Percentiles rank a stretch among this genome's conserved stretches.
Evolutionary conservation across 1,139 yeast species (phyloP).

Genomic region (Nadsonia starkeyi-henricii): DNA sequence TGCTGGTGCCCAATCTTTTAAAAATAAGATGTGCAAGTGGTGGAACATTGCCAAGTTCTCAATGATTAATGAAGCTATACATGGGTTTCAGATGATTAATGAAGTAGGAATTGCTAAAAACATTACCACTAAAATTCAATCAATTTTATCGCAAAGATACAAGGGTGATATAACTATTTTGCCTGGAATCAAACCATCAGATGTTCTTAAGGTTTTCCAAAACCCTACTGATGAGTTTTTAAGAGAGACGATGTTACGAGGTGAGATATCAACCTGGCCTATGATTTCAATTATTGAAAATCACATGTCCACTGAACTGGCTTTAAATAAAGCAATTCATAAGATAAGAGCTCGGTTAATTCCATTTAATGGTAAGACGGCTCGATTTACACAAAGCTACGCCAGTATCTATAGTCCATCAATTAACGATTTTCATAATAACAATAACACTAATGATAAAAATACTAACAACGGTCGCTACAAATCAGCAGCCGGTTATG

Average conservation of each 20-base stretch:
- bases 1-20: not conserved
- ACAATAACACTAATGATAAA: too few species aligned
- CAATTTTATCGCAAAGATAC: constrained; percentile 72
- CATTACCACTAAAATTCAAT: constrained; percentile 53
- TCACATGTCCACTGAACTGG: constrained; percentile 82
- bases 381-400: not conserved
- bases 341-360: constrained; percentile 53
- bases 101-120: constrained; percentile 70
- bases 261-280: constrained; percentile 92
- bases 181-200: constrained; percentile 52
- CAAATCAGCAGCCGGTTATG: too few species aligned
- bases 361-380: constrained; percentile 13
- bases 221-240: constrained; percentile 74
- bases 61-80: constrained; percentile 58
- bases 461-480: too few species aligned
- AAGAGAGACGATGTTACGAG: constrained; percentile 57
- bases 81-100: constrained; percentile 54
- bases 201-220: constrained; percentile 48
- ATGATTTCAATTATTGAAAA: constrained; percentile 69
- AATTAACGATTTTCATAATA: too few species aligned
- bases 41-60: constrained; percentile 48
- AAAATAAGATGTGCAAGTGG: constrained; percentile 11
- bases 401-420: not conserved
- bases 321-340: constrained; percentile 66
- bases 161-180: constrained; percentile 88